phyloP scores from a whole-genome alignment of 2,329 filamentous ascomycete genomes.

The Mycosphaerella sp. region DNA sequence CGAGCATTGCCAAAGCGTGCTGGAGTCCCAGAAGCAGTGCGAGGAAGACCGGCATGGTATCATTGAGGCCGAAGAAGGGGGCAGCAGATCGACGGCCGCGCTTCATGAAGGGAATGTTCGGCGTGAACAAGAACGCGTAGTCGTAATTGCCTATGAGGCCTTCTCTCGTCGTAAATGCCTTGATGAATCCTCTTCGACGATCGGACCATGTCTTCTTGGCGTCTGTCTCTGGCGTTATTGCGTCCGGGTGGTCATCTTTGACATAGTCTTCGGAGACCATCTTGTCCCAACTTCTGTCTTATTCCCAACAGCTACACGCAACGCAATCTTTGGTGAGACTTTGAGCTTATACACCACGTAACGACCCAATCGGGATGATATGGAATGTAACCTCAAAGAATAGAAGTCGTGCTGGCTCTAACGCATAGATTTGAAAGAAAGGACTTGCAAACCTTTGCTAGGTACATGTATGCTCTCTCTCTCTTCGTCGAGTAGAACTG shows the following conservation, averaged over 20 bases:
- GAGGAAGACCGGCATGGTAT: conserved; percentile 68
- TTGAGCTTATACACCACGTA: background rate
- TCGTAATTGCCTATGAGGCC: conserved; percentile 82
- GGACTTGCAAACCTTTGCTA: background rate
- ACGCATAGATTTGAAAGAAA: no score
- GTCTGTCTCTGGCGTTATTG: conserved; percentile 37
- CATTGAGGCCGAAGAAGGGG: conserved; percentile 79
- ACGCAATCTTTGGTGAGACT: background rate
- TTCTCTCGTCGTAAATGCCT: conserved; percentile 47
- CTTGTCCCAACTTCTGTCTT: background rate
- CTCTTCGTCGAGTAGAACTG: no score
- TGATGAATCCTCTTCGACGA: conserved; percentile 37
- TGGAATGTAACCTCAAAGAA: background rate
- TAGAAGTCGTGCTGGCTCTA: background rate
- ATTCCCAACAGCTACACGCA: background rate
- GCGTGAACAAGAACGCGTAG: conserved; percentile 81
- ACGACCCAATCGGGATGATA: background rate
- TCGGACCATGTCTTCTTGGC: conserved; percentile 40
- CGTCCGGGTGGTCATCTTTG: conserved; percentile 41
- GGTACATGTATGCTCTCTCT: background rate
- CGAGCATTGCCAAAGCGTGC: conserved; percentile 68
- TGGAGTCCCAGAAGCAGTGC: conserved; percentile 71
- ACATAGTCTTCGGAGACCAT: conserved; percentile 28
- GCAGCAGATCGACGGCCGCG: conserved; percentile 49
- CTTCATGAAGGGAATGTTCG: conserved; percentile 75